Evolutionary conservation across 2,329 filamentous ascomycete genomes (phyloP).

Genomic region (Pseudogymnoascus sp.): DNA sequence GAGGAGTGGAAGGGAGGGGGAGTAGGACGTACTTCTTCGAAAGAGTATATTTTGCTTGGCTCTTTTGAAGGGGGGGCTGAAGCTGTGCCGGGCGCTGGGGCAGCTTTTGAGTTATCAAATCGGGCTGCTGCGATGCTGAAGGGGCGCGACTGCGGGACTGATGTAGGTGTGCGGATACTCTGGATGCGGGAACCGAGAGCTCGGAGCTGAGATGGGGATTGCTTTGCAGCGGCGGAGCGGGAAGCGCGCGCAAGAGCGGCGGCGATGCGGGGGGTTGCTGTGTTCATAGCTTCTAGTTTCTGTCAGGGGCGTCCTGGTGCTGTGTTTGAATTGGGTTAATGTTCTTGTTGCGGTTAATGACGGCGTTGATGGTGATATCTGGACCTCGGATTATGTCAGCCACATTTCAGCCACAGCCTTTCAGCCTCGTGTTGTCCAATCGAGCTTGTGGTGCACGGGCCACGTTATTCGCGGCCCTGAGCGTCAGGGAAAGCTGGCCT

Average conservation of each 20-base stretch:
- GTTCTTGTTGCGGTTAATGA: not conserved
- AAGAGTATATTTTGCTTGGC: constrained; percentile 38
- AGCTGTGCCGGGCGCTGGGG: not conserved
- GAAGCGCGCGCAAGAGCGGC: not conserved
- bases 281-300: not conserved
- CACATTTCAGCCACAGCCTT: not conserved
- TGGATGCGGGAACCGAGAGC: not conserved
- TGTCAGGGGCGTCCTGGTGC: not conserved
- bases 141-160: not conserved
- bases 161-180: not conserved
- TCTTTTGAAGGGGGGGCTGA: not conserved
- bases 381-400: constrained; percentile 4
- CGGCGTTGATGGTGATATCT: not conserved
- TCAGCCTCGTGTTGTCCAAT: constrained; percentile 2
- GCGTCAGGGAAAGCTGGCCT: not conserved
- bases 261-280: not conserved
- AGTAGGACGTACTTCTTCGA: constrained; percentile 34
- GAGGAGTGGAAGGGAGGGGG: not conserved
- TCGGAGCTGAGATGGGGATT: not conserved
- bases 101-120: not conserved
- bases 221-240: not conserved
- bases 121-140: not conserved
- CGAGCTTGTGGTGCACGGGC: not conserved
- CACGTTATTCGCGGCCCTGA: constrained; percentile 1
- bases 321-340: not conserved